Percentiles rank a stretch among this genome's conserved stretches.
Conservation (phyloP, 345 rosid genomes). For the Rubroshorea leprosula region DNA sequence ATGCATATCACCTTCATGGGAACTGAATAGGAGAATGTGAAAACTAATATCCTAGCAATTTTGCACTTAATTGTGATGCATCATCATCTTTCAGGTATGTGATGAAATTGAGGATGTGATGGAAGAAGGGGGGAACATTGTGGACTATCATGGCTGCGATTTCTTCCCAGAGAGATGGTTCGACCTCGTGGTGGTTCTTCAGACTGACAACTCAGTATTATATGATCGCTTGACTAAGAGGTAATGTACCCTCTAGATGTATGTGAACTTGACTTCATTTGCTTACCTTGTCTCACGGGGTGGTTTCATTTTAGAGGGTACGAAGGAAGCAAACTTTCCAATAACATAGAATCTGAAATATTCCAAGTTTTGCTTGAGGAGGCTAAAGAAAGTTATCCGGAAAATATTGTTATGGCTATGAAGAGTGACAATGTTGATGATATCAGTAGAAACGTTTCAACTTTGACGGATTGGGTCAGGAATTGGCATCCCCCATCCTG, state of each 20-base stretch:
- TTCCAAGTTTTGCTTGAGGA: constrained; percentile 73
- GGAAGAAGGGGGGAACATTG: constrained; percentile 78
- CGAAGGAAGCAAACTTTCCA: constrained; percentile 54
- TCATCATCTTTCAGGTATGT: constrained; percentile 69
- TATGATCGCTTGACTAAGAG: constrained; percentile 77
- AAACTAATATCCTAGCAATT: no score
- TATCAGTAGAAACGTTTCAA: constrained; percentile 41
- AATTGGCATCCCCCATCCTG: constrained; percentile 49
- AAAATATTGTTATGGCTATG: constrained; percentile 44
- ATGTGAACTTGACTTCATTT: not conserved
- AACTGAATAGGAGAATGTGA: no score
- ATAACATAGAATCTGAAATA: constrained; percentile 83
- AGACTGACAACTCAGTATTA: constrained; percentile 63
- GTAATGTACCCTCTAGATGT: constrained; percentile 24
- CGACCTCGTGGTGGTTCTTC: constrained; percentile 78
- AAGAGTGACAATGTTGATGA: constrained; percentile 60
- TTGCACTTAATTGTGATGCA: no score
- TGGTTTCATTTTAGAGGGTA: constrained; percentile 49
- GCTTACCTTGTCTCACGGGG: constrained; percentile 3
- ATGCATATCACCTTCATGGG: no score
- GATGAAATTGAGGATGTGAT: constrained; percentile 88
- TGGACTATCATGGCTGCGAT: constrained; percentile 90
- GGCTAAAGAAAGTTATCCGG: constrained; percentile 63
- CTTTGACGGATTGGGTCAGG: constrained; percentile 52
- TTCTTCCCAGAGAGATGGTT: constrained; percentile 90